These are phyloP conservation scores for Tetracladium marchalianum DNA, from an alignment of 495 filamentous ascomycete species.

Conservation along the genomic window DNA sequence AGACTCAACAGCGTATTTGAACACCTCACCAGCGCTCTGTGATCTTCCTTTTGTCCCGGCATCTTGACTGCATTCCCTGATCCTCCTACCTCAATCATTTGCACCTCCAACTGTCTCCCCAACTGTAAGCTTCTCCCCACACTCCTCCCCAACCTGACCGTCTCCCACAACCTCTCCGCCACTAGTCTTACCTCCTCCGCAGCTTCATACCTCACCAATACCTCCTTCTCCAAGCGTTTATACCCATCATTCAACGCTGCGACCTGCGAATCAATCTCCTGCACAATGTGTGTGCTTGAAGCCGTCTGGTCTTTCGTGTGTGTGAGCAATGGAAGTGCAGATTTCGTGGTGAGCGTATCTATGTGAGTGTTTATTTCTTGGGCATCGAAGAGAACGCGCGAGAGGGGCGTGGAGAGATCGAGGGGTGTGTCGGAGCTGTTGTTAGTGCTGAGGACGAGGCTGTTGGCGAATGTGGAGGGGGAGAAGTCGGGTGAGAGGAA, in stretches of 20 bases:
- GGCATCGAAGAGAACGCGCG: constrained; percentile 88
- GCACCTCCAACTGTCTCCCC: constrained; percentile 78
- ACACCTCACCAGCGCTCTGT: constrained; percentile 67
- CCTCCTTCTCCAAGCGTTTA: constrained; percentile 70
- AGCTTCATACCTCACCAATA: constrained; percentile 68
- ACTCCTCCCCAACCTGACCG: constrained; percentile 65
- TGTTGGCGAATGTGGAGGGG: constrained; percentile 73
- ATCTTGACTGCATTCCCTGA: constrained; percentile 27
- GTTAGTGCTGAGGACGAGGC: constrained; percentile 79
- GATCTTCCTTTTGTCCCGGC: constrained; percentile 50
- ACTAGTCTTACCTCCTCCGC: constrained; percentile 70
- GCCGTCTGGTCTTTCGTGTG: constrained; percentile 64
- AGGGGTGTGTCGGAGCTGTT: constrained; percentile 82
- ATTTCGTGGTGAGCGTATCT: constrained; percentile 74
- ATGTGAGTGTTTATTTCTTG: constrained; percentile 97
- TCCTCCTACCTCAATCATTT: constrained; percentile 53
- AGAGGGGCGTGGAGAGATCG: constrained; percentile 89
- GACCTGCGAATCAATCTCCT: constrained; percentile 66
- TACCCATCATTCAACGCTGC: constrained; percentile 72
- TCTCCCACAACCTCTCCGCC: constrained; percentile 63
- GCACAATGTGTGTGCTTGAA: constrained; percentile 57
- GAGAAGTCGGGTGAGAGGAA: constrained; percentile 82
- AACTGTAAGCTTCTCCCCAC: constrained; percentile 68
- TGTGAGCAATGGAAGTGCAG: constrained; percentile 71
- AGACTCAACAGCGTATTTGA: constrained; percentile 65